Evolutionary conservation across 2,329 filamentous ascomycete genomes (phyloP), one percentile per base, ranked within the genome.

Genomic region (Arthrinium phaeospermum): DNA sequence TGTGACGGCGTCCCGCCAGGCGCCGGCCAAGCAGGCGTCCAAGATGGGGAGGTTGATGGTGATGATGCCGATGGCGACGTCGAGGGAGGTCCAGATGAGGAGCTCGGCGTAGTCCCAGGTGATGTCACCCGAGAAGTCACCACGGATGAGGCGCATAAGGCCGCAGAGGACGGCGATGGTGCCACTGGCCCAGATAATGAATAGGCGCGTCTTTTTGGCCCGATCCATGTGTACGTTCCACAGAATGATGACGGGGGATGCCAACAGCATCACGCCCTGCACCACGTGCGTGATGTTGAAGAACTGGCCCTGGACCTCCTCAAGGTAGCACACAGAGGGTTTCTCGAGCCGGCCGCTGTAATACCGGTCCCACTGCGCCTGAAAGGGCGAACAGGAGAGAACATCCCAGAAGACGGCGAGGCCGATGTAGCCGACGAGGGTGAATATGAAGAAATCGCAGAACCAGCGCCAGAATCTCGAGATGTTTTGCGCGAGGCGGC

Each of bases 11-110:
- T 53, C 61, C 70, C 74, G 73, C 76, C 74, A 74, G 27, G 73
- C 74, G 70, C 73, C 75, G 69, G 74, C 73, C 47, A 75, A 70
- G 71, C 75, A 78, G 76, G 75, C 79, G 34, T 80, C 79, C 47
- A 82, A 75, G 8, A 81, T 77, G 1, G 81, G 81, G 1, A 83
- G 78, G 2, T 80, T 81, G 41, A 81, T 81, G 14, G 77, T 78
- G 10, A 80, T 69, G 24, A 79, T 77, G 30, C 79, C 80, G 22
- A 82, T 77, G 24, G 77, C 76, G 0, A 82, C 74, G 30, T 83
- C 81, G 24, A 82, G 68, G 6, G 78, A 74, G 1, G 77, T 78
- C 81, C 81, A 82, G 8, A 78, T 71, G 45, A 79, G 74, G 10
- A 79, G 74, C 13, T 76, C 69, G 41, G 76, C 77, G 47, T 80